phyloP scores from a whole-genome alignment of 345 rosid species.

The Ailanthus altissimus region DNA sequence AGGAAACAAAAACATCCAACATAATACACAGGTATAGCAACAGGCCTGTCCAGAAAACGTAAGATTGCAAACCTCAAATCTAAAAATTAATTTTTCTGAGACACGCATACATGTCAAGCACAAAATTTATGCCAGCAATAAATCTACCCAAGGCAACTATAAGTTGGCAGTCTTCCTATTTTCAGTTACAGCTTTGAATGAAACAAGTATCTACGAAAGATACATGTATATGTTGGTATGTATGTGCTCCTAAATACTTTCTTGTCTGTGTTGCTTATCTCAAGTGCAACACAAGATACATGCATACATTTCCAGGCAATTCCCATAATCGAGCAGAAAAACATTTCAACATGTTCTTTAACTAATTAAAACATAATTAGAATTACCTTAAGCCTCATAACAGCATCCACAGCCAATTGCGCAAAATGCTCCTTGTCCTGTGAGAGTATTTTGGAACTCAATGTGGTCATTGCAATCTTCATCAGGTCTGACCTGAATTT shows the following conservation, averaged over 20 bases:
- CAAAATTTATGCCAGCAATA: neutral
- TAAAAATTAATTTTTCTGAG: neutral
- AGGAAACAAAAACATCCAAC: neutral
- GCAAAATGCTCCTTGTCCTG: constrained; percentile 95
- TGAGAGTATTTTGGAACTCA: constrained; percentile 90
- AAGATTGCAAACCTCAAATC: neutral
- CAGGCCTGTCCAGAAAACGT: neutral
- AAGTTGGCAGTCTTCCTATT: too few species aligned
- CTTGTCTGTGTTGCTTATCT: neutral
- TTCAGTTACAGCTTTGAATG: neutral
- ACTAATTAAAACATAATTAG: neutral
- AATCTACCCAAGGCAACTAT: neutral
- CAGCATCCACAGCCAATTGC: constrained; percentile 92
- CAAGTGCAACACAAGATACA: neutral
- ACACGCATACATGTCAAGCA: neutral
- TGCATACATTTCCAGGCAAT: neutral
- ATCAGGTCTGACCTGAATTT: constrained; percentile 78
- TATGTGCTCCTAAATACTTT: neutral
- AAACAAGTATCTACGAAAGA: neutral
- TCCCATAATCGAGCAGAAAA: neutral
- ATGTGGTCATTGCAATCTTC: constrained; percentile 91
- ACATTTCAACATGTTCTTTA: neutral
- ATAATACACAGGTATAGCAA: neutral
- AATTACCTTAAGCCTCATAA: constrained; percentile 79
- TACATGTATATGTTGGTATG: neutral